phyloP scores from a whole-genome alignment of 257 asterid genomes.

The Salvia rosmarinus region DNA sequence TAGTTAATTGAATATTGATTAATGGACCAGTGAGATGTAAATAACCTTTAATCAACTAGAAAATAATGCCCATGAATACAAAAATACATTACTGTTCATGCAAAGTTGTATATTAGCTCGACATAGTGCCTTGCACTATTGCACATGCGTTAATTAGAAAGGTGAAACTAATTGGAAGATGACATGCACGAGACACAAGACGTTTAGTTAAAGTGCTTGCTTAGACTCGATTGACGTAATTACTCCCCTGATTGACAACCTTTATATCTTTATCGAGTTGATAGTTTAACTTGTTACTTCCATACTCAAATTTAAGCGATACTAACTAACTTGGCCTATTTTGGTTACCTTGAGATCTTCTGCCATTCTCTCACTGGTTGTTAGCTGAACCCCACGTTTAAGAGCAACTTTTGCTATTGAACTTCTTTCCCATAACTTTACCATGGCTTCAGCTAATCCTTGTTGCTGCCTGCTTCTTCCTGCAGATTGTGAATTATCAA shows the following conservation, averaged over 20 bases:
- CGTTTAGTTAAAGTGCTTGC: conserved; percentile 15
- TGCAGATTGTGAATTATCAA: conserved; percentile 39
- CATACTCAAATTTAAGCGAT: background rate
- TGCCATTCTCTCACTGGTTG: conserved; percentile 99
- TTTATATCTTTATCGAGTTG: conserved; percentile 1
- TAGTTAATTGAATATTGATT: too few relatives aligned
- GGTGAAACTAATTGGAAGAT: background rate
- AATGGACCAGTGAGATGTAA: too few relatives aligned
- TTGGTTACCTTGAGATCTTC: conserved; percentile 89
- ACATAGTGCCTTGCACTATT: too few relatives aligned
- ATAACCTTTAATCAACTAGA: too few relatives aligned
- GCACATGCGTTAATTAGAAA: conserved; percentile 10
- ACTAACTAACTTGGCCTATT: conserved; percentile 20
- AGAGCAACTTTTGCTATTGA: conserved; percentile 85
- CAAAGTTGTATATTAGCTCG: conserved; percentile 10
- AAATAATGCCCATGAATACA: background rate
- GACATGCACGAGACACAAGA: conserved; percentile 14
- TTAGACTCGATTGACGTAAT: too few relatives aligned
- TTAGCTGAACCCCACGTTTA: conserved; percentile 93
- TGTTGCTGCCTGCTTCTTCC: conserved; percentile 99
- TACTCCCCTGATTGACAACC: background rate
- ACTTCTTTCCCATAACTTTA: conserved; percentile 93
- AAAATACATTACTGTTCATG: background rate
- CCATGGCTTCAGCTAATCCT: conserved; percentile 91
- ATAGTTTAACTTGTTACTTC: conserved; percentile 15